Evolutionary conservation across 306 rosid species (phyloP).

Genomic region (Lithocarpus polystachyus): DNA sequence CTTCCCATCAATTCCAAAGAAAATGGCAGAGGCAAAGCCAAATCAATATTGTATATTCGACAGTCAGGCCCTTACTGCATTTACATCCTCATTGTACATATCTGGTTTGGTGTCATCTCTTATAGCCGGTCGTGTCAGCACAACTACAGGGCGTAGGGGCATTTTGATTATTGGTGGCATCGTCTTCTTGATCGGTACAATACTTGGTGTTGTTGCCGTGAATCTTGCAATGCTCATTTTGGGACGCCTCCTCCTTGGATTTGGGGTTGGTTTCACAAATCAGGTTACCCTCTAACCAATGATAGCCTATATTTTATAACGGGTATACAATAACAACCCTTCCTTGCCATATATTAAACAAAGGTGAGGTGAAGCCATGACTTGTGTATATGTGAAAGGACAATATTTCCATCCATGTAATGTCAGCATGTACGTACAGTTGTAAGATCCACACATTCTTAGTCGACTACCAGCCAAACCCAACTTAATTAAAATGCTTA

Average conservation of each 20-base stretch:
- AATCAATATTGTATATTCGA: not conserved
- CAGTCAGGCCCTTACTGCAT: not conserved
- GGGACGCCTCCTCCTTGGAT: not conserved
- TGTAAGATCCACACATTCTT: no score
- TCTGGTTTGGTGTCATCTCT: not conserved
- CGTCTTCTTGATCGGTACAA: not conserved
- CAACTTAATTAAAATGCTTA: no score
- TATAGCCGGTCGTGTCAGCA: not conserved
- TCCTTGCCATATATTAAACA: no score
- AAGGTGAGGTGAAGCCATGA: no score
- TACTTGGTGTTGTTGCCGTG: not conserved
- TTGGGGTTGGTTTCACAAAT: slow-evolving; percentile 2
- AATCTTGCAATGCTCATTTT: not conserved
- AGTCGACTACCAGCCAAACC: no score
- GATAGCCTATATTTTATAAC: no score
- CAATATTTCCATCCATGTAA: no score
- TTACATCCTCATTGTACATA: slow-evolving; percentile 1
- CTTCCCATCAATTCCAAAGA: slow-evolving; percentile 26
- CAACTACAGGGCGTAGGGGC: not conserved
- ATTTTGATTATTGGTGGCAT: not conserved
- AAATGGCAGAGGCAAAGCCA: not conserved
- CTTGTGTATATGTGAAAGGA: no score
- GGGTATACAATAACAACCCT: no score
- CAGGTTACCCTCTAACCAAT: not conserved
- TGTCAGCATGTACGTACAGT: no score